These are phyloP conservation scores for Letharia columbiana DNA, from an alignment of 495 filamentous ascomycete genomes.

Conservation along the genomic window DNA sequence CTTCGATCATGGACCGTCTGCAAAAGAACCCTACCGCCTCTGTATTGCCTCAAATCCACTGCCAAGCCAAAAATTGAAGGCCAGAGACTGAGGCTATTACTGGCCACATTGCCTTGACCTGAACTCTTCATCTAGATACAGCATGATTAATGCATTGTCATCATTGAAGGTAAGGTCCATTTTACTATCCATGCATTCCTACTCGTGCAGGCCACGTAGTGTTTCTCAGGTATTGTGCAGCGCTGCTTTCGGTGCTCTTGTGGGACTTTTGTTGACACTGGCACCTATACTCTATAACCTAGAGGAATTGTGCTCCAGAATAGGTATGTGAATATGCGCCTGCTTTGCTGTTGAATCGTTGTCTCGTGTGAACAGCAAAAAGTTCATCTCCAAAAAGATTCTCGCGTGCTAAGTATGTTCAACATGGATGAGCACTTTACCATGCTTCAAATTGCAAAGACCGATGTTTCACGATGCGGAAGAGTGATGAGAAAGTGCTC, in stretches of 20 bases:
- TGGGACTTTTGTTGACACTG: background rate
- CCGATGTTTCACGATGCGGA: background rate
- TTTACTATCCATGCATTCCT: background rate
- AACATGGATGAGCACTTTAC: background rate
- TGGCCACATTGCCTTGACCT: background rate
- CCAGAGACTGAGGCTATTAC: background rate
- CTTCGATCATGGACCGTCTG: background rate
- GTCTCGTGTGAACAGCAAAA: background rate
- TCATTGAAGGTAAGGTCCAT: background rate
- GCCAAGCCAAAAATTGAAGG: background rate
- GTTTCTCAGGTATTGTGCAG: background rate
- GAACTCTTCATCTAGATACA: background rate
- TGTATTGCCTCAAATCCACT: background rate
- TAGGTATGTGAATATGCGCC: background rate
- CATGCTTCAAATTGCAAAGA: background rate
- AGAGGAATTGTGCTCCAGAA: background rate
- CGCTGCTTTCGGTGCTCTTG: background rate
- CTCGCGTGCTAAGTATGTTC: background rate
- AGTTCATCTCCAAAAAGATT: background rate
- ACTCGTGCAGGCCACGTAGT: background rate
- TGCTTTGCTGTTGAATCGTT: background rate
- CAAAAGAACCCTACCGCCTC: background rate
- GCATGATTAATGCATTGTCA: background rate
- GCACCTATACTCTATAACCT: background rate
- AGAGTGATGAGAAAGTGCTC: background rate